A percentile compares a stretch with the other conserved stretches of the same genome.
Conservation (phyloP, 345 rosid genomes). For the Salix arbutifolia region DNA sequence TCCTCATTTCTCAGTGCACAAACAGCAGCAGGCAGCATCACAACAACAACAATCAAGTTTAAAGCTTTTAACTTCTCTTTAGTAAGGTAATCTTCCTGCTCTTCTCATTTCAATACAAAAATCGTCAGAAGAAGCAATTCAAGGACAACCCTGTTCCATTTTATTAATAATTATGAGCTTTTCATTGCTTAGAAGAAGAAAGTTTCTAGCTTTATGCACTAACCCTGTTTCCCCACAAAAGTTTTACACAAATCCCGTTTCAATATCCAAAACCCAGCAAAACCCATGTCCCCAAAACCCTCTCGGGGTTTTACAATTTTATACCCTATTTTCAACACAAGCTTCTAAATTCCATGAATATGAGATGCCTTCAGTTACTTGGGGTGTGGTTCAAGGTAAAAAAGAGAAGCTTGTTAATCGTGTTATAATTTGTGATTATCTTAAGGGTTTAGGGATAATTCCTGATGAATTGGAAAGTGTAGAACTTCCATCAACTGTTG, state of each 20-base stretch:
- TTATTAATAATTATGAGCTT: constrained; percentile 17
- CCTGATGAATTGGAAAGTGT: constrained; percentile 76
- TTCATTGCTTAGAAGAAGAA: constrained; percentile 16
- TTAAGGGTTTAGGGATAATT: constrained; percentile 71
- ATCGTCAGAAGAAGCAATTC: background rate
- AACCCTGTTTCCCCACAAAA: background rate
- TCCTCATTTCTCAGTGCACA: background rate
- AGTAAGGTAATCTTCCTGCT: background rate
- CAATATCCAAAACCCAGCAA: background rate
- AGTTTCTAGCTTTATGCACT: background rate
- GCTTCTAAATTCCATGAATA: constrained; percentile 77
- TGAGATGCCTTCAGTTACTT: constrained; percentile 94
- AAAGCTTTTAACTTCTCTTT: background rate
- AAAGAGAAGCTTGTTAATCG: constrained; percentile 83
- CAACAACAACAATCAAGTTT: background rate
- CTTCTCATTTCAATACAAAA: background rate
- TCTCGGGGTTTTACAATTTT: background rate
- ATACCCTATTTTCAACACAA: constrained; percentile 46
- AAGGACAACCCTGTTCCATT: background rate
- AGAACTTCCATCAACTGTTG: constrained; percentile 87
- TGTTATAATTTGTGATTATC: constrained; percentile 83
- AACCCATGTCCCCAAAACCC: constrained; percentile 18
- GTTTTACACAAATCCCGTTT: background rate
- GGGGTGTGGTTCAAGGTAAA: constrained; percentile 88
- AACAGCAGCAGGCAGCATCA: background rate